phyloP scores from a whole-genome alignment of 108 stramenopile species.

The Nitzschia sp. region DNA sequence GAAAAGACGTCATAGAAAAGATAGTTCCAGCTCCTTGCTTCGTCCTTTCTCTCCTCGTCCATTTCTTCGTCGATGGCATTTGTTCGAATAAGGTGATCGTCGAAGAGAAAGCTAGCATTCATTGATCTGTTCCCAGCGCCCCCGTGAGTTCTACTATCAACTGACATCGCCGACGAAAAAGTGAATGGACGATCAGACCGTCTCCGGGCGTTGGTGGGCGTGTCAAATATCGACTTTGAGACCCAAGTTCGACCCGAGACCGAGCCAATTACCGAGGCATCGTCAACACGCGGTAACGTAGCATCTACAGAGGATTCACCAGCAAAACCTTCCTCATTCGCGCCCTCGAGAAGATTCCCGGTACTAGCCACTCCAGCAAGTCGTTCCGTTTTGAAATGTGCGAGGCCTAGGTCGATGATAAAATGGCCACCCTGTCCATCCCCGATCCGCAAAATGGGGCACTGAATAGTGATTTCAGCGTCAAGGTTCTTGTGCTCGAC shows the following conservation, averaged over 20 bases:
- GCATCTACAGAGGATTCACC: neutral
- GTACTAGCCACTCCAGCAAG: slow-evolving; percentile 43
- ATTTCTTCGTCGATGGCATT: slow-evolving; percentile 3
- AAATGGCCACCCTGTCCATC: slow-evolving; percentile 34
- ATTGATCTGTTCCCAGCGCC: slow-evolving; percentile 16
- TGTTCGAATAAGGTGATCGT: slow-evolving; percentile 15
- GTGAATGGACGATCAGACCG: slow-evolving; percentile 1
- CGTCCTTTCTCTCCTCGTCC: slow-evolving; percentile 19
- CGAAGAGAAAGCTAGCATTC: slow-evolving; percentile 19
- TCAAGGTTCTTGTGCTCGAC: slow-evolving; percentile 52
- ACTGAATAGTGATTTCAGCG: slow-evolving; percentile 43
- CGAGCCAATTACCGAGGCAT: slow-evolving; percentile 21
- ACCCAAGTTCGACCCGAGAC: neutral
- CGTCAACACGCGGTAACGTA: slow-evolving; percentile 12
- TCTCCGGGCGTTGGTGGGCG: neutral
- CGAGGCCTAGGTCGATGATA: slow-evolving; percentile 51
- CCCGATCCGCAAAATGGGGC: slow-evolving; percentile 47
- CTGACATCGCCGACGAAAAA: slow-evolving; percentile 33
- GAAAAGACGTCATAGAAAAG: slow-evolving; percentile 62
- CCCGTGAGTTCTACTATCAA: slow-evolving; percentile 20
- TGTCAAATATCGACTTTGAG: slow-evolving; percentile 4
- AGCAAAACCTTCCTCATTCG: neutral
- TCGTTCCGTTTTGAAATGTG: slow-evolving; percentile 47
- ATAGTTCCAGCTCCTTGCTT: slow-evolving; percentile 17
- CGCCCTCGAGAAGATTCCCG: neutral